These are phyloP conservation scores for Talaromyces amestolkiae DNA, from an alignment of 2,329 filamentous ascomycete species.

Conservation along the genomic window DNA sequence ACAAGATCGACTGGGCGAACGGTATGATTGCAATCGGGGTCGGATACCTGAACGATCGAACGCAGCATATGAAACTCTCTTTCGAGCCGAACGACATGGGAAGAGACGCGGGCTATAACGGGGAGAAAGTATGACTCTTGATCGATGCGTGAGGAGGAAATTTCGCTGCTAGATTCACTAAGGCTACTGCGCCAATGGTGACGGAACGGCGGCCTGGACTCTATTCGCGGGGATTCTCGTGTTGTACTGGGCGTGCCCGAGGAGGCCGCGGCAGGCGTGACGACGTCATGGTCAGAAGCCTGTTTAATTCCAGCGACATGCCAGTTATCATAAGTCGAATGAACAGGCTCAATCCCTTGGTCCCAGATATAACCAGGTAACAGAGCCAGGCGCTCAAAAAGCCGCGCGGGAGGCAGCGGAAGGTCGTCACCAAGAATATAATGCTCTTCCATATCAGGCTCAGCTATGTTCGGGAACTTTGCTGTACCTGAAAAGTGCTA, in stretches of 20 bases:
- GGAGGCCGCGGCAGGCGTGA: slow-evolving; percentile 48
- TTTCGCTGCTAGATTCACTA: slow-evolving; percentile 49
- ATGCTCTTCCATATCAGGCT: slow-evolving; percentile 26
- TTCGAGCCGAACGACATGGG: slow-evolving; percentile 78
- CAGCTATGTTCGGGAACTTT: slow-evolving; percentile 2
- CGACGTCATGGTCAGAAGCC: slow-evolving; percentile 50
- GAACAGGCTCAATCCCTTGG: slow-evolving; percentile 52
- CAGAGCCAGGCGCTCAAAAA: slow-evolving; percentile 71
- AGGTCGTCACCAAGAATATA: slow-evolving; percentile 47
- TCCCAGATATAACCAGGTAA: slow-evolving; percentile 76
- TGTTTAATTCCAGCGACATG: slow-evolving; percentile 63
- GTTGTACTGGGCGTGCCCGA: slow-evolving; percentile 45
- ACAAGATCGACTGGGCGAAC: slow-evolving; percentile 77
- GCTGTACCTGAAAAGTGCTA: slow-evolving; percentile 3
- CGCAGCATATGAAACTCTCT: slow-evolving; percentile 81
- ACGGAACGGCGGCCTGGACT: slow-evolving; percentile 40
- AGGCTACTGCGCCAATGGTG: slow-evolving; percentile 52
- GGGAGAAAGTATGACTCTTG: slow-evolving; percentile 52
- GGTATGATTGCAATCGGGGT: slow-evolving; percentile 72
- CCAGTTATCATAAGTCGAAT: slow-evolving; percentile 84
- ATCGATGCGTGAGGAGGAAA: slow-evolving; percentile 40
- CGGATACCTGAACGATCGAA: slow-evolving; percentile 66
- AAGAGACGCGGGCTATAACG: slow-evolving; percentile 79
- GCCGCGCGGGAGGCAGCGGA: slow-evolving; percentile 60
- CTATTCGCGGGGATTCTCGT: slow-evolving; percentile 44